Evolutionary conservation across 345 rosid species (phyloP), one percentile per base, ranked within the genome.

Genomic region (Mangifera indica): DNA sequence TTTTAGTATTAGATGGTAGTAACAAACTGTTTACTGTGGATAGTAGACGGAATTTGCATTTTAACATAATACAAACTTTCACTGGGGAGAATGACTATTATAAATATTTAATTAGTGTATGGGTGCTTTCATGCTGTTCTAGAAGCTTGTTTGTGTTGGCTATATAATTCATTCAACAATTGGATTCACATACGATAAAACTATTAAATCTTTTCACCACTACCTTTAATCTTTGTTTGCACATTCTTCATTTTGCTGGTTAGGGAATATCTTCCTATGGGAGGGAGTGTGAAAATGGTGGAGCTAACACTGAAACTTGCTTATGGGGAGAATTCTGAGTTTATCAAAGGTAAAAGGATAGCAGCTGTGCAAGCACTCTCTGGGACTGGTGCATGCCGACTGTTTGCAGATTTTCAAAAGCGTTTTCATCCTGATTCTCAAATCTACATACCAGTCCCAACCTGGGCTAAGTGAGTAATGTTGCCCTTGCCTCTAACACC

Each of bases 241-340:
- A 40, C 42, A 55, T 37, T 54, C 20, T 68, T 34, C 22, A 34
- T 69, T 22, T 14, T 58, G 63, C 66, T 51, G 40, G 10, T 17
- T 76, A 94, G 98, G 98, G 98, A 94, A 82, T 94, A 94, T 73
- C 98, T 94, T 81, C 97, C 98, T 9, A 94, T 94, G 97, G 98
- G 98, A 65, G 98, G 97, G 60, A 92, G 97, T 81, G 84, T 84
- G 67, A 87, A 87, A 34, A 94, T 92, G 98, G 88, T 92, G 67
- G 93, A 90, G 67, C 95, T 87, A 79, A 89, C 97, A 34, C 77
- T 94, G 80, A 94, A 94, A 85, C 83, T 94, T 77, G 97, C 98
- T 21, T 92, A 94, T 78, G 97, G 98, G 12, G 93, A 91, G 75
- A 78, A 85, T 61, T 91, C 95, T 26, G 95, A 91, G 72, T 84